Evolutionary conservation across 2,329 filamentous ascomycete genomes (phyloP), one percentile per base, ranked within the genome.

Genomic region (Monilinia laxa): DNA sequence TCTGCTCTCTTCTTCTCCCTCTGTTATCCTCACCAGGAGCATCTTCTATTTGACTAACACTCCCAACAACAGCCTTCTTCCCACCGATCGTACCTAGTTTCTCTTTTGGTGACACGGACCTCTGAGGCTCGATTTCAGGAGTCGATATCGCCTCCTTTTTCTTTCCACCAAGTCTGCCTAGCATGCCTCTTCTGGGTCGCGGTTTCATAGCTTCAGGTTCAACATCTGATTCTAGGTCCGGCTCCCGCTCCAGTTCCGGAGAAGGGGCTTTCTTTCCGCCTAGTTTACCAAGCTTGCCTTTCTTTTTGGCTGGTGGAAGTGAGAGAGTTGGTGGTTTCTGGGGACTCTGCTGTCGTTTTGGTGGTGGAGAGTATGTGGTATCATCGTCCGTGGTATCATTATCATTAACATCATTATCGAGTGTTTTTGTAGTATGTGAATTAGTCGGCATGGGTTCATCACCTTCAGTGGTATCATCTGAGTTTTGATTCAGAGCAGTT

Each of bases 111-210:
- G 66, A 42, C 5, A 64, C 12, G n/a, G 25, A 59, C 20, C 14
- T 62, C 66, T 66, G 65, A 45, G 66, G 62, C 35, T 69, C 68
- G n/a, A 66, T 47, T 35, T 68, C 54, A 16, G 67, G 63, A 16
- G 56, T 64, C 25, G 66, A 31, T 57, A 62, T 65, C 16, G 55
- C 42, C 45, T 60, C 62, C 60, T 67, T 69, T 54, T 73, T 76
- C 63, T 73, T 73, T 20, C 69, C 71, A 40, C 74, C 73, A 31
- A 76, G 72, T 58, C 69, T 70, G 25, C 74, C 73, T 9, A 75
- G 49, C 35, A 70, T 71, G 6, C 68, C 68, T 67, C 69, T 71
- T 56, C 52, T 64, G 16, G 38, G 45, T 47, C 64, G 40, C 65
- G 60, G 12, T 38, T 60, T 66, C 51, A 42, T 23, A 63, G 52